A percentile compares a stretch with the other conserved stretches of the same genome.
phyloP scores from a whole-genome alignment of 805 yeast genomes.

The Groenewaldozyma tartarivorans region DNA sequence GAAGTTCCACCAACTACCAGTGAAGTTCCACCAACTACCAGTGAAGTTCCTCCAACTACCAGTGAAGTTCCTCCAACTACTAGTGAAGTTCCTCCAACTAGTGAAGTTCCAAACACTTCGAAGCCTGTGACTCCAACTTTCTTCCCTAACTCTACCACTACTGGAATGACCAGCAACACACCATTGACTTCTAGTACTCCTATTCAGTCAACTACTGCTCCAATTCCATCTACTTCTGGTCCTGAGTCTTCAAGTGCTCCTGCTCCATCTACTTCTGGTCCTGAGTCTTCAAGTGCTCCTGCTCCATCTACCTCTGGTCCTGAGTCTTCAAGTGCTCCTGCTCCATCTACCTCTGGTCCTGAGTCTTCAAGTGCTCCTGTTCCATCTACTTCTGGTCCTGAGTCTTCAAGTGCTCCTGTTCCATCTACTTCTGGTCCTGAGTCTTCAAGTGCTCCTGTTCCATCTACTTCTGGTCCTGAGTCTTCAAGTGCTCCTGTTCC shows the following conservation, averaged over 20 bases:
- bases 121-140: background rate
- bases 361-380: constrained; percentile 1
- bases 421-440: background rate
- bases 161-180: background rate
- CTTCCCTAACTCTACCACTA: constrained; percentile 1
- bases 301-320: background rate
- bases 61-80: constrained; percentile 24
- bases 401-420: background rate
- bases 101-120: constrained; percentile 2
- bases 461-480: background rate
- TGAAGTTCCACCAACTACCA: constrained; percentile 27
- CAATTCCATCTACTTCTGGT: constrained; percentile 7
- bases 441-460: background rate
- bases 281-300: background rate
- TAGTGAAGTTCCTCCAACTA: constrained; percentile 3
- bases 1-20: constrained; percentile 31
- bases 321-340: background rate
- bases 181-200: constrained; percentile 12
- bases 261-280: constrained; percentile 4
- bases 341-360: too few species aligned
- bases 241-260: constrained; percentile 3
- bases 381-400: background rate
- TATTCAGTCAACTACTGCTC: constrained; percentile 11
- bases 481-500: constrained; percentile 2
- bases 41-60: constrained; percentile 28